Evolutionary conservation across 768 basidiomycete species (phyloP), one percentile per base, ranked within the genome.

Genomic region (Coprinopsis strossmayeri): DNA sequence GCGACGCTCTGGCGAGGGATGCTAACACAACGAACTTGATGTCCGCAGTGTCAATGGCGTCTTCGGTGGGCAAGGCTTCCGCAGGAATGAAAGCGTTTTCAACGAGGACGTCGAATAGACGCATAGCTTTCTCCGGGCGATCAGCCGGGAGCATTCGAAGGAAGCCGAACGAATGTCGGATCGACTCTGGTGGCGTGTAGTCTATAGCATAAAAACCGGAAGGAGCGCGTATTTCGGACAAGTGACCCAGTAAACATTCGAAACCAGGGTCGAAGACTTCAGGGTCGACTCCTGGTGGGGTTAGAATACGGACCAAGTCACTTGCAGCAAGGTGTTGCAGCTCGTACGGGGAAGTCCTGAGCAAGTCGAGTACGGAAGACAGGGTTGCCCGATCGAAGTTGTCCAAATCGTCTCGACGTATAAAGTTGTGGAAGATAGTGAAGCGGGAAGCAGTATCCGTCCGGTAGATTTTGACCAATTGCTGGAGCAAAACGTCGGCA

Each of bases 51-150:
- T 64, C 60, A 12, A 64, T 58, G 32, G 74, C 69, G 12, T 66
- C 56, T 34, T 63, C 59, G 4, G 21, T 4, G 18, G 24, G 40
- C 10, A 82, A 60, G 2, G 76, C 72, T 47, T 74, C 70, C 1
- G 67, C 48, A 13, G 81, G 76, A 43, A 86, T 63, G 48, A 68
- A 65, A 3, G 67, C 65, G 13, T 55, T 60, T 13, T 74, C 58
- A 17, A 76, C 67, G 28, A 87, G 71, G 13, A 61, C 50, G 34
- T 73, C 71, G 53, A 85, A 76, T 15, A 85, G 30, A 49, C 2
- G 68, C 56, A 27, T 81, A 61, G 77, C 73, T 11, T 58, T 52
- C 45, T 70, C 52, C 34, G 66, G 61, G 2, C 64, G 61, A 38
- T 65, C 47, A 13, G 54, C 46, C 1, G 77, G 59, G 35, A 81